A percentile compares a stretch with the other conserved stretches of the same genome.
phyloP scores from a whole-genome alignment of 495 filamentous ascomycete species.

The Parathielavia hyrcaniae region DNA sequence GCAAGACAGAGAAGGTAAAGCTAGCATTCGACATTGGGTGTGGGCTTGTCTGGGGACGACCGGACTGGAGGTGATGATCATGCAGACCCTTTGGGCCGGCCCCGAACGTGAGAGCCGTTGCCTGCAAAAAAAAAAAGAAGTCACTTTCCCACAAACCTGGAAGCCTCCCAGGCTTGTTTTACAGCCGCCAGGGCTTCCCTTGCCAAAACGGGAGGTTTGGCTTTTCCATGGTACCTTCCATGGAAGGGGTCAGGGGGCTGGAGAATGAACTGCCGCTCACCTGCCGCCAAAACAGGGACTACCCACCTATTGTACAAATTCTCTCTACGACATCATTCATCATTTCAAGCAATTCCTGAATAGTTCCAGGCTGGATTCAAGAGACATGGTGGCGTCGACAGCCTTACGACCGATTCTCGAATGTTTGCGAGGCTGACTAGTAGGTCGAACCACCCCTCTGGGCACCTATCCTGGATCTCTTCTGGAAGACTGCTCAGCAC shows the following conservation, averaged over 20 bases:
- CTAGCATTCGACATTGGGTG: slow-evolving; percentile 7
- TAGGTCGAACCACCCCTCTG: slow-evolving; percentile 28
- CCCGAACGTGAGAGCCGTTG: slow-evolving; percentile 21
- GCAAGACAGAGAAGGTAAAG: slow-evolving; percentile 6
- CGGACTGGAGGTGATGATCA: slow-evolving; percentile 31
- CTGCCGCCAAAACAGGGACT: too few relatives aligned
- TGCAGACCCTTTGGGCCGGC: slow-evolving; percentile 30
- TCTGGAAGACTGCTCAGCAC: slow-evolving; percentile 11
- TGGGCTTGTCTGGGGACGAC: slow-evolving; percentile 25
- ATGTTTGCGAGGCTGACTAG: slow-evolving; percentile 24
- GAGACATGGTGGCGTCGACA: background rate
- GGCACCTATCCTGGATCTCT: background rate
- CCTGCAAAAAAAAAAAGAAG: slow-evolving; percentile 5
- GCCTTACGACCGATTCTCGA: slow-evolving; percentile 22
- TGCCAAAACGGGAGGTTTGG: slow-evolving; percentile 2
- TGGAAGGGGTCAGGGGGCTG: slow-evolving; percentile 1
- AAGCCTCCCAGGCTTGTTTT: slow-evolving; percentile 8
- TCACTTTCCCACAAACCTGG: too few relatives aligned
- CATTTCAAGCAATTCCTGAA: background rate
- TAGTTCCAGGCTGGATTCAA: background rate
- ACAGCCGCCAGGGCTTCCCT: slow-evolving; percentile 13
- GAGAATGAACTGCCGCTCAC: background rate
- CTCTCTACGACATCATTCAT: background rate
- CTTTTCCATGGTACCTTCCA: too few relatives aligned
- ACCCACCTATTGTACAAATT: too few relatives aligned